A percentile compares a stretch with the other conserved stretches of the same genome.
Conservation (phyloP, 768 basidiomycete species). For the Clavaria fumosa region DNA sequence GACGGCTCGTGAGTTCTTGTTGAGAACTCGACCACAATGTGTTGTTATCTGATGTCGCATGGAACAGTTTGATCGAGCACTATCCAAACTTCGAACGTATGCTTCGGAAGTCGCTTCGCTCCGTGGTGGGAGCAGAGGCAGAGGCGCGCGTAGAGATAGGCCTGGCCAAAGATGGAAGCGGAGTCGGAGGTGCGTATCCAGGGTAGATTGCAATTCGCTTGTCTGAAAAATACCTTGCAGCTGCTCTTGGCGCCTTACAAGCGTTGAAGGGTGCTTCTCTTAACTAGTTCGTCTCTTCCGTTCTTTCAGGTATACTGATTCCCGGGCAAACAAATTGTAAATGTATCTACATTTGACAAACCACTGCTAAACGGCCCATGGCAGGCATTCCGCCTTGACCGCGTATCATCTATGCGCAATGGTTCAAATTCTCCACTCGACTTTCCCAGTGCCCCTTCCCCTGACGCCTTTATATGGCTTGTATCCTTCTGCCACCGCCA, state of each 20-base stretch:
- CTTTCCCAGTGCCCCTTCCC: constrained; percentile 43
- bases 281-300: too few species aligned
- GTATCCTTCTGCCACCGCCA: constrained; percentile 64
- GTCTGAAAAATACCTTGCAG: constrained; percentile 23
- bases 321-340: too few species aligned
- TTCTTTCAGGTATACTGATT: too few species aligned
- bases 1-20: constrained; percentile 62
- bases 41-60: constrained; percentile 2
- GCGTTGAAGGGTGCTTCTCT: too few species aligned
- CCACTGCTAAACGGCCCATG: too few species aligned
- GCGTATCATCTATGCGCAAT: too few species aligned
- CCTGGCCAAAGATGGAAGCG: constrained; percentile 93
- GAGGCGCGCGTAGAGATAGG: constrained; percentile 76
- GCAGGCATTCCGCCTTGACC: too few species aligned
- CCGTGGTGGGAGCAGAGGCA: constrained; percentile 63
- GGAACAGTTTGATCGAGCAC: constrained; percentile 66
- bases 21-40: constrained; percentile 1
- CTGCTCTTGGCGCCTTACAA: constrained; percentile 78
- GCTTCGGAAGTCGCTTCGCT: constrained; percentile 58
- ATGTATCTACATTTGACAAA: too few species aligned
- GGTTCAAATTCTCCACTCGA: constrained; percentile 50
- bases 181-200: constrained; percentile 75
- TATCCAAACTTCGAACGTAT: constrained; percentile 76
- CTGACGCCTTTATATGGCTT: constrained; percentile 90
- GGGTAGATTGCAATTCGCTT: constrained; percentile 1